phyloP scores from a whole-genome alignment of 805 yeast genomes.

The Sungouiozyma intestinalis region DNA sequence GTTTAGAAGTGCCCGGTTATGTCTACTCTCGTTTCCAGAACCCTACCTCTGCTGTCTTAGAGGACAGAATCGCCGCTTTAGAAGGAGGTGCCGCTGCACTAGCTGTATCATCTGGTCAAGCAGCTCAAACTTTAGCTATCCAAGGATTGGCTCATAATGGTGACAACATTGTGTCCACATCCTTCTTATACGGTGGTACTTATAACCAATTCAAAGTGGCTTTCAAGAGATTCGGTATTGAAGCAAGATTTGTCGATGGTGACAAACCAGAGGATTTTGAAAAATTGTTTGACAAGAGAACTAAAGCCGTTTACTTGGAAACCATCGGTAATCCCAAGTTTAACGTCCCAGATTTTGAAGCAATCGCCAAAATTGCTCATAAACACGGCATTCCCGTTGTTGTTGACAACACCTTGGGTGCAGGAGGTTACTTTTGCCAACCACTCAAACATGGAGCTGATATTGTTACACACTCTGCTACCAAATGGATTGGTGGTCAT shows the following conservation, averaged over 20 bases:
- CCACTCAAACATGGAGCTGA: slow-evolving; percentile 90
- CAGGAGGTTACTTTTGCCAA: slow-evolving; percentile 79
- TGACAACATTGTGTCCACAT: slow-evolving; percentile 80
- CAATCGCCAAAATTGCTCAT: slow-evolving; percentile 66
- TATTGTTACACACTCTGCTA: slow-evolving; percentile 86
- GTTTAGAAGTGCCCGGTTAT: slow-evolving; percentile 72
- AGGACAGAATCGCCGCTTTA: slow-evolving; percentile 82
- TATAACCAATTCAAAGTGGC: slow-evolving; percentile 91
- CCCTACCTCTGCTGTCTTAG: slow-evolving; percentile 89
- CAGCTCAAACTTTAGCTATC: slow-evolving; percentile 83
- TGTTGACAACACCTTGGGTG: slow-evolving; percentile 94
- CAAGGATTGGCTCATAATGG: slow-evolving; percentile 79
- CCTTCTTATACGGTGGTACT: slow-evolving; percentile 90
- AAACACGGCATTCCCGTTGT: slow-evolving; percentile 81
- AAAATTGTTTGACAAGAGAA: slow-evolving; percentile 64
- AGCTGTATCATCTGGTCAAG: slow-evolving; percentile 91
- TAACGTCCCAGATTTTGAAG: slow-evolving; percentile 85
- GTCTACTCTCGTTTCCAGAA: slow-evolving; percentile 86
- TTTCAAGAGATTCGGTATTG: slow-evolving; percentile 81
- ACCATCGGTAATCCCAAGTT: slow-evolving; percentile 89
- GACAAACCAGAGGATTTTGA: slow-evolving; percentile 65
- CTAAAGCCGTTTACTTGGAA: slow-evolving; percentile 85
- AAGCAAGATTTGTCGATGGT: slow-evolving; percentile 75
- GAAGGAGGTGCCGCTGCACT: slow-evolving; percentile 90
- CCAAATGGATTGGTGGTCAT: slow-evolving; percentile 97